phyloP scores from a whole-genome alignment of 2,329 filamentous ascomycete species.

The Biscogniauxia marginata region DNA sequence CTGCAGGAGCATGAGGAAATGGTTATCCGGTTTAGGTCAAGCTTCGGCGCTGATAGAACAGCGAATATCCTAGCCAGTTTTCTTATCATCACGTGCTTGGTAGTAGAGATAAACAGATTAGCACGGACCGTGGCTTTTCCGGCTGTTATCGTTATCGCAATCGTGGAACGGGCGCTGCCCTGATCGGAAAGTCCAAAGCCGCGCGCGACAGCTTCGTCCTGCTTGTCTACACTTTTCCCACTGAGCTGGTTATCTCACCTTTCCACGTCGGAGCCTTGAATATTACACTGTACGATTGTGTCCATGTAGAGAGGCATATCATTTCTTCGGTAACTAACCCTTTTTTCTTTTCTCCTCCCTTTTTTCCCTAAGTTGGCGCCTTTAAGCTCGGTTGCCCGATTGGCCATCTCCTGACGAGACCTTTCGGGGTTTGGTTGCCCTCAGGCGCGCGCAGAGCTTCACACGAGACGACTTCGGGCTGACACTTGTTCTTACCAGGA shows the following conservation, averaged over 20 bases:
- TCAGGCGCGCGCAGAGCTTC: constrained; percentile 9
- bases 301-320: neutral
- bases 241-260: neutral
- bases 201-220: neutral
- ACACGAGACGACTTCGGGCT: constrained; percentile 6
- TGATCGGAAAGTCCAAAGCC: neutral
- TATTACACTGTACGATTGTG: neutral
- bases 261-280: neutral
- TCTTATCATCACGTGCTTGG: constrained; percentile 19
- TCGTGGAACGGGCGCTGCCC: neutral
- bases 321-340: neutral
- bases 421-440: constrained; percentile 5
- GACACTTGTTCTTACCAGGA: constrained; percentile 12
- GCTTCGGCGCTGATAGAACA: neutral
- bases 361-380: neutral
- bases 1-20: neutral
- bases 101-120: neutral
- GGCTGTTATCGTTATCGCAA: neutral
- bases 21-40: neutral
- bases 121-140: neutral
- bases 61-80: neutral
- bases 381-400: neutral
- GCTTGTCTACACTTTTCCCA: neutral
- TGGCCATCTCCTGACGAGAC: constrained; percentile 12
- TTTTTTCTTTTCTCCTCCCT: neutral